These are phyloP conservation scores for Pestalotiopsis sp. DNA, from an alignment of 2,329 filamentous ascomycete genomes.

Conservation along the genomic window DNA sequence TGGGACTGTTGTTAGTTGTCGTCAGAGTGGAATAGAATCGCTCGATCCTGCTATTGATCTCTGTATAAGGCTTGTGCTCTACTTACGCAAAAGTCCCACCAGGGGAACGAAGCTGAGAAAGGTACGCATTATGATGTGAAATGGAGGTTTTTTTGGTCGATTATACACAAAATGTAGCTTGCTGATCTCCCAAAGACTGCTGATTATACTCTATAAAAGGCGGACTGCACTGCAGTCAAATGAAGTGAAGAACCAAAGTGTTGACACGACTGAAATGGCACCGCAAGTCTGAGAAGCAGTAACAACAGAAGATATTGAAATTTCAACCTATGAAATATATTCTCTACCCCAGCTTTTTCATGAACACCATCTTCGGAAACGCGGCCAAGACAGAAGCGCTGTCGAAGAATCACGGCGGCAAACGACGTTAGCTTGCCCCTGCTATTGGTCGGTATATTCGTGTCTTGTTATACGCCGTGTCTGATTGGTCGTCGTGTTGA, in stretches of 20 bases:
- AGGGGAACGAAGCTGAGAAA: not conserved
- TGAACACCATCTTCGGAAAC: not conserved
- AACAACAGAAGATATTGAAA: not conserved
- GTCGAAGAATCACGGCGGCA: slow-evolving; percentile 3
- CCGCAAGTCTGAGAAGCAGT: not conserved
- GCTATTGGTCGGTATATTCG: slow-evolving; percentile 4
- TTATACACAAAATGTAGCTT: too few species aligned
- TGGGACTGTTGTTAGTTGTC: not conserved
- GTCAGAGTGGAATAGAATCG: not conserved
- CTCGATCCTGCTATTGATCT: not conserved
- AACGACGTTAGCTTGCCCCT: not conserved
- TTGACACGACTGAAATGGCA: not conserved
- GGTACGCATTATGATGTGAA: not conserved
- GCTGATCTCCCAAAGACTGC: not conserved
- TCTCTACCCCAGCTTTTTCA: not conserved
- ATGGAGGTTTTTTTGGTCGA: not conserved
- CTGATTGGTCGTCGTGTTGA: slow-evolving; percentile 19
- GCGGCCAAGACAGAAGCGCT: not conserved
- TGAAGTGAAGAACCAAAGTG: not conserved
- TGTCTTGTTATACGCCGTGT: slow-evolving; percentile 12
- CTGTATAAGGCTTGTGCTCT: not conserved
- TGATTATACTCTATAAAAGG: not conserved
- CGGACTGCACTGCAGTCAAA: not conserved
- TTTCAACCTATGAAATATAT: not conserved
- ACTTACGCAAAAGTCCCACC: slow-evolving; percentile 1